Percentiles rank a stretch among this genome's conserved stretches.
Conservation (phyloP, 2,329 filamentous ascomycete species). For the Colletotrichum sublineola region DNA sequence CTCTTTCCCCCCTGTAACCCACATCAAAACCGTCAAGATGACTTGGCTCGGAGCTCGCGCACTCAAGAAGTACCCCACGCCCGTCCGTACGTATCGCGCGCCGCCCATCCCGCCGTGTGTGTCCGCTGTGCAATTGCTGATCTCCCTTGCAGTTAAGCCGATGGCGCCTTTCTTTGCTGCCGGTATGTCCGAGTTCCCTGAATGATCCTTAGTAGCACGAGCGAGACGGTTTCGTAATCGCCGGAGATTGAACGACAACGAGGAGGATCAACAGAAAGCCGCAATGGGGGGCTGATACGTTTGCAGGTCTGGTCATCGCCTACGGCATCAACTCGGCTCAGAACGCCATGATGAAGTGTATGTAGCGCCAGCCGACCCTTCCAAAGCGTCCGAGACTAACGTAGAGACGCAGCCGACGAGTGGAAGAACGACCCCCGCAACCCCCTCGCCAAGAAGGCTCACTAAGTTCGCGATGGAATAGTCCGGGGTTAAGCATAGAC, state of each 20-base stretch:
- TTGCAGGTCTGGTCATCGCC: constrained; percentile 82
- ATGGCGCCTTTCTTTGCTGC: constrained; percentile 95
- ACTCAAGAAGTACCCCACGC: constrained; percentile 84
- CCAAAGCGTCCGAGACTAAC: constrained; percentile 45
- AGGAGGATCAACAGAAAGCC: neutral
- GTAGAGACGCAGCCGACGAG: constrained; percentile 77
- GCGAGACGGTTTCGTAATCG: neutral
- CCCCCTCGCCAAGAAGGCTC: constrained; percentile 68
- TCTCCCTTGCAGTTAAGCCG: constrained; percentile 77
- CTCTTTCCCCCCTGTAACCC: constrained; percentile 51
- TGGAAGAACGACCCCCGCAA: constrained; percentile 98
- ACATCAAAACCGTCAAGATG: constrained; percentile 70
- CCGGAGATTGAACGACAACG: constrained; percentile 4
- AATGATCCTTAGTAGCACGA: neutral
- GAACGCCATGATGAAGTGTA: constrained; percentile 83
- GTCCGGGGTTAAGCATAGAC: constrained; percentile 29
- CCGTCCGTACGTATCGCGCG: constrained; percentile 76
- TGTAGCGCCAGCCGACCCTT: constrained; percentile 45
- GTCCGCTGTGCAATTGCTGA: constrained; percentile 39
- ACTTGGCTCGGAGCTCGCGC: constrained; percentile 76
- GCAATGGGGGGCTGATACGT: constrained; percentile 23
- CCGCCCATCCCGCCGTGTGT: constrained; percentile 35
- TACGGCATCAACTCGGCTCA: constrained; percentile 92
- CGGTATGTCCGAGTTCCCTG: constrained; percentile 72
- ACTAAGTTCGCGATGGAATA: constrained; percentile 54